These are phyloP conservation scores for Penicillium coffeae DNA, from an alignment of 495 filamentous ascomycete genomes.

Conservation along the genomic window DNA sequence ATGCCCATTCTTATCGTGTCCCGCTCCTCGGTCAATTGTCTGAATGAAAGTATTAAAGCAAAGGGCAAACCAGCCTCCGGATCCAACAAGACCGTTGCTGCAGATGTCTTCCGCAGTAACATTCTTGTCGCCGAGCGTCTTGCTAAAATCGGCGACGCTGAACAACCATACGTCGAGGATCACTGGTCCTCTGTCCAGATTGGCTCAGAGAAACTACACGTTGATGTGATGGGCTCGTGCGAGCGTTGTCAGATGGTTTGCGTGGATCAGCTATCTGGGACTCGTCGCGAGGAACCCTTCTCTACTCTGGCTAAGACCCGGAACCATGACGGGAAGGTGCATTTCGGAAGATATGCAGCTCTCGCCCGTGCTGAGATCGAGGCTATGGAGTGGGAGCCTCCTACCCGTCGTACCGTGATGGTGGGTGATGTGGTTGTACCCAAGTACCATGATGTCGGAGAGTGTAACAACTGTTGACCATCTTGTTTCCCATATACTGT, in stretches of 20 bases:
- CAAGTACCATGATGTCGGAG: too few species aligned
- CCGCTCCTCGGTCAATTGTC: slow-evolving; percentile 67
- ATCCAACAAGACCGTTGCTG: slow-evolving; percentile 51
- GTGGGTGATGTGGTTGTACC: slow-evolving; percentile 42
- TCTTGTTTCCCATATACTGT: too few species aligned
- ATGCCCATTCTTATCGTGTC: slow-evolving; percentile 85
- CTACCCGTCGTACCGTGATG: slow-evolving; percentile 31
- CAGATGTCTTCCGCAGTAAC: slow-evolving; percentile 80
- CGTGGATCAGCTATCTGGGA: slow-evolving; percentile 77
- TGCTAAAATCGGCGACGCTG: slow-evolving; percentile 29
- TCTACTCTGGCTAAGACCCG: slow-evolving; percentile 83
- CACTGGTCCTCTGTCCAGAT: slow-evolving; percentile 40
- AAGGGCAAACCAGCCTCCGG: slow-evolving; percentile 32
- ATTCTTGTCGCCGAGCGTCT: slow-evolving; percentile 63
- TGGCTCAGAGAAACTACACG: slow-evolving; percentile 35
- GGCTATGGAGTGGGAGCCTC: slow-evolving; percentile 13
- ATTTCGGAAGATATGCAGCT: slow-evolving; percentile 77
- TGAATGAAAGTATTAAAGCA: slow-evolving; percentile 66
- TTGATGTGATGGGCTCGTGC: slow-evolving; percentile 76
- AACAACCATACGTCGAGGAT: slow-evolving; percentile 56
- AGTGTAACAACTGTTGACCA: too few species aligned
- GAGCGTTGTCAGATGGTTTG: slow-evolving; percentile 94
- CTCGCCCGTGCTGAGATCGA: slow-evolving; percentile 20
- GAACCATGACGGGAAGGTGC: slow-evolving; percentile 73
- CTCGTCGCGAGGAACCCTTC: slow-evolving; percentile 79